These are phyloP conservation scores for Mucor plumbeus DNA, from an alignment of 371 early-diverging fungal species.

Conservation along the genomic window DNA sequence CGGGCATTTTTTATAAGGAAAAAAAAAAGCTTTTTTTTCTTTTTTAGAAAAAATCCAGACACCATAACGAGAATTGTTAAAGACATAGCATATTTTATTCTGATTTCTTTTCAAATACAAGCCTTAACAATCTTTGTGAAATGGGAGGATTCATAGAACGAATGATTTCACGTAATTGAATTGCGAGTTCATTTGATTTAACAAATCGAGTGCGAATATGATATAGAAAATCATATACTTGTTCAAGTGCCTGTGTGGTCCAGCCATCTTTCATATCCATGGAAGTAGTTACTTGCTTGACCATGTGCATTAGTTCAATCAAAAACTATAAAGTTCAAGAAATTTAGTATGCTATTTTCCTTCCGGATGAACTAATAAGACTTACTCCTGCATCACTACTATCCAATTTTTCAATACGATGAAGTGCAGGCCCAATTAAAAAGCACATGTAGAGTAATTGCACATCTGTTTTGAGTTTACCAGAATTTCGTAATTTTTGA, in stretches of 20 bases:
- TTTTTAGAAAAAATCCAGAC: too few relatives aligned
- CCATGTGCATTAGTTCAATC: constrained; percentile 55
- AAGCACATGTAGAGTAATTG: constrained; percentile 79
- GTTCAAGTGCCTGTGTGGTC: constrained; percentile 59
- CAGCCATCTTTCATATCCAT: constrained; percentile 59
- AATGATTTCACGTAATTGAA: constrained; percentile 50
- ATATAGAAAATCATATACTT: constrained; percentile 62
- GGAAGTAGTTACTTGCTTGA: constrained; percentile 49
- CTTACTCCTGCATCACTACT: constrained; percentile 54
- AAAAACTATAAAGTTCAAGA: constrained; percentile 33
- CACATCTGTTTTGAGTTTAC: constrained; percentile 66
- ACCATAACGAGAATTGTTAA: too few relatives aligned
- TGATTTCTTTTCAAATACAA: constrained; percentile 28
- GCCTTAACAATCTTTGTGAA: constrained; percentile 46
- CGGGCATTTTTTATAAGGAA: too few relatives aligned
- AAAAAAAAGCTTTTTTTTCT: too few relatives aligned
- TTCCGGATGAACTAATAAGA: background rate
- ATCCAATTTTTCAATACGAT: constrained; percentile 69
- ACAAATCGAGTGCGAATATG: constrained; percentile 54
- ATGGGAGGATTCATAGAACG: constrained; percentile 52
- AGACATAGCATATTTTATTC: background rate
- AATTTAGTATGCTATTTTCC: too few relatives aligned
- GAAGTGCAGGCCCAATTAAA: constrained; percentile 73
- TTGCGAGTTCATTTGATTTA: constrained; percentile 47
- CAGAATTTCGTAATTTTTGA: constrained; percentile 39